Evolutionary conservation across 805 yeast genomes (phyloP).

Genomic region (Yamadazyma ubonensis): DNA sequence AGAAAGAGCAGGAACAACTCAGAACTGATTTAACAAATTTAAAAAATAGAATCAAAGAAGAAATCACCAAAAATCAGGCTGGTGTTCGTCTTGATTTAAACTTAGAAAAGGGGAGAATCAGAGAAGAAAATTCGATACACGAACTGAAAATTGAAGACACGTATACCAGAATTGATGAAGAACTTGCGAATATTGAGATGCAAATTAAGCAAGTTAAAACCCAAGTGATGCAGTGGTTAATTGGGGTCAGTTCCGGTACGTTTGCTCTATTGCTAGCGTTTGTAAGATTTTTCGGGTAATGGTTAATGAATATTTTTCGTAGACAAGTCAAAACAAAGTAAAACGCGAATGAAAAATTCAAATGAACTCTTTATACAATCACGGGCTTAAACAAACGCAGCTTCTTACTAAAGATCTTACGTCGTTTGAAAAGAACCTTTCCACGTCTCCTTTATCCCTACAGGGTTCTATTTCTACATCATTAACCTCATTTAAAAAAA

Average conservation of each 20-base stretch:
- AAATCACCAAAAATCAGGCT: constrained; percentile 85
- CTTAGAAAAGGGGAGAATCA: constrained; percentile 90
- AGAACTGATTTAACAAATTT: constrained; percentile 82
- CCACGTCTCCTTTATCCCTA: constrained; percentile 69
- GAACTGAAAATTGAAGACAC: constrained; percentile 93
- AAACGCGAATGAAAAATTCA: constrained; percentile 3
- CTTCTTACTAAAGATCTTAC: constrained; percentile 67
- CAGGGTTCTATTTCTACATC: constrained; percentile 82
- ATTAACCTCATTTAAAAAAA: constrained; percentile 68
- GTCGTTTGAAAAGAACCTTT: constrained; percentile 61
- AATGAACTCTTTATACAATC: constrained; percentile 83
- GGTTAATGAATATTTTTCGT: neutral
- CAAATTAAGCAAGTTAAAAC: constrained; percentile 94
- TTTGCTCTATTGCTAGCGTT: constrained; percentile 92
- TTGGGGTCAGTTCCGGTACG: constrained; percentile 98
- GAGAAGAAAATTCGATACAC: constrained; percentile 91
- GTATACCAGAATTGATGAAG: constrained; percentile 92
- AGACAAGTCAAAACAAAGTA: neutral
- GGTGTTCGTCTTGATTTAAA: constrained; percentile 88
- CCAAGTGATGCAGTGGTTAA: constrained; percentile 97
- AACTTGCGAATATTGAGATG: constrained; percentile 89
- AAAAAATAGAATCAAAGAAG: constrained; percentile 82
- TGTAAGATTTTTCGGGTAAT: constrained; percentile 69
- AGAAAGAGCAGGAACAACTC: constrained; percentile 84
- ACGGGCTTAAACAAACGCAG: constrained; percentile 83